phyloP scores from a whole-genome alignment of 306 rosid genomes.

The Cucurbita pepo region DNA sequence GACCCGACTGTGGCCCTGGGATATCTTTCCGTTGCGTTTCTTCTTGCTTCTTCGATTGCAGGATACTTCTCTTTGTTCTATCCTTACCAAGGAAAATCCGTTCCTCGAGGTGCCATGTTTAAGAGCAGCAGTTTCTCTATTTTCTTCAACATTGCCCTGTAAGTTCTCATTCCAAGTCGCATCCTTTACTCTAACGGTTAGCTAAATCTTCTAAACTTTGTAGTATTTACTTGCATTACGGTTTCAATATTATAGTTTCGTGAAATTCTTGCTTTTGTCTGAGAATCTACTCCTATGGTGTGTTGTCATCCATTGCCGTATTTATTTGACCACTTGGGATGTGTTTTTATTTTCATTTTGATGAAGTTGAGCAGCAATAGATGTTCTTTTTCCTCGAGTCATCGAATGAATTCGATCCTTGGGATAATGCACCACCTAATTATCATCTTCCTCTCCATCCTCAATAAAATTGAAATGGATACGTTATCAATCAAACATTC shows the following conservation, averaged over 20 bases:
- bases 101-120: slow-evolving; percentile 45
- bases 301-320: background rate
- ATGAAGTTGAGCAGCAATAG: background rate
- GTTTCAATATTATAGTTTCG: background rate
- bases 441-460: background rate
- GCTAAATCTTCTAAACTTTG: background rate
- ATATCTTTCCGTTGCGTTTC: slow-evolving; percentile 42
- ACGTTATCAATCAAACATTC: too few relatives aligned
- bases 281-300: background rate
- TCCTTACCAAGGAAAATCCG: slow-evolving; percentile 51
- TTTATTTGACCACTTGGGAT: background rate
- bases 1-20: slow-evolving; percentile 57
- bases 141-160: slow-evolving; percentile 63
- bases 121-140: slow-evolving; percentile 22
- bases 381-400: background rate
- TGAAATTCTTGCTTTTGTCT: background rate
- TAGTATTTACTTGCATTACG: background rate
- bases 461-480: too few relatives aligned
- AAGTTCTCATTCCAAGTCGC: slow-evolving; percentile 11
- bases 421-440: background rate
- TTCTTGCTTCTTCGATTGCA: slow-evolving; percentile 26
- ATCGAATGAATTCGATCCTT: background rate
- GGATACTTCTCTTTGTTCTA: slow-evolving; percentile 53
- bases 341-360: background rate
- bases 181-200: too few relatives aligned